Conservation (phyloP, 2,329 filamentous ascomycete species). For the Diaporthe ilicicola region DNA sequence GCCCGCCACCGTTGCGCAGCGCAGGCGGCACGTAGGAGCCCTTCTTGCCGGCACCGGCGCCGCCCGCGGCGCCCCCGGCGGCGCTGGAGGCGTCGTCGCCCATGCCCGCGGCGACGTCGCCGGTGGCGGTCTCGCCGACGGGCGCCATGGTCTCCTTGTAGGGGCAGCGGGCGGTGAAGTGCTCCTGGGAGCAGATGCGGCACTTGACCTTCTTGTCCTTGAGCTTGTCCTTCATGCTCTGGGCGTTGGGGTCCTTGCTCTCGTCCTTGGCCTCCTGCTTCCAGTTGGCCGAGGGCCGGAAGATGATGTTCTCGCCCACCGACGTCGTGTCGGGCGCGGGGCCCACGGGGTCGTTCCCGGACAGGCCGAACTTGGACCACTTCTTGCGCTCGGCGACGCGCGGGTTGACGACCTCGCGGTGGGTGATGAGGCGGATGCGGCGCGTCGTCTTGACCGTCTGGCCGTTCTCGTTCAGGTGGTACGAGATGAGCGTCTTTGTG, state of each 20-base stretch:
- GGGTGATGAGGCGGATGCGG: constrained; percentile 89
- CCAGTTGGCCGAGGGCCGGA: constrained; percentile 93
- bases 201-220: constrained; percentile 99
- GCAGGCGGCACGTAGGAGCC: constrained; percentile 94
- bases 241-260: constrained; percentile 75
- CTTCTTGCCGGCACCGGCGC: constrained; percentile 72
- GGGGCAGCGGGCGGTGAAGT: constrained; percentile 98
- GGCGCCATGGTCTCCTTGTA: constrained; percentile 99
- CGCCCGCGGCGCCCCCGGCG: constrained; percentile 57
- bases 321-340: constrained; percentile 90
- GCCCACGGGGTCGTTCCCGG: constrained; percentile 83
- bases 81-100: constrained; percentile 54
- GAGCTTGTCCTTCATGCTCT: constrained; percentile 81
- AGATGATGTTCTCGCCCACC: constrained; percentile 97
- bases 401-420: constrained; percentile 95
- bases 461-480: constrained; percentile 88
- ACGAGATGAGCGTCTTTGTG: constrained; percentile 93
- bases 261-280: constrained; percentile 86
- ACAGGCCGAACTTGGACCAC: constrained; percentile 92
- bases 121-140: constrained; percentile 67
- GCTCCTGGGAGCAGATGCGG: constrained; percentile 97
- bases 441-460: constrained; percentile 98
- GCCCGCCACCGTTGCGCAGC: constrained; percentile 74
- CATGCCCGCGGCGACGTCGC: constrained; percentile 65
- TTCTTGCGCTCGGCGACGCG: constrained; percentile 93